phyloP scores from a whole-genome alignment of 495 filamentous ascomycete species.

The Neurospora hispaniola region DNA sequence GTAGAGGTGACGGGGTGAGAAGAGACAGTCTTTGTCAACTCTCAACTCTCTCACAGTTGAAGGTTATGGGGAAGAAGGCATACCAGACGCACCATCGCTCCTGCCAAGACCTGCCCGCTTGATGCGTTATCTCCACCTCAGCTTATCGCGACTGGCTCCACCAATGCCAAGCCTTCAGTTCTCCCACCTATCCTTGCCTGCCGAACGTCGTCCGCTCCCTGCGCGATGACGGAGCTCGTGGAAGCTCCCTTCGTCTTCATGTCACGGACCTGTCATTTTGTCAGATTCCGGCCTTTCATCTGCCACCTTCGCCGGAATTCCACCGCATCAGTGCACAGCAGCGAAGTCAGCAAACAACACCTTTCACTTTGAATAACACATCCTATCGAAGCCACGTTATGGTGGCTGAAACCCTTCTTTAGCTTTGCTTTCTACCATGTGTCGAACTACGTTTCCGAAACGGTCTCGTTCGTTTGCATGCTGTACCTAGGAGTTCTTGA shows the following conservation, averaged over 20 bases:
- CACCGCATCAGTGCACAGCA: not conserved
- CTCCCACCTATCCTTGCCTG: not conserved
- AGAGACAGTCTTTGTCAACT: not conserved
- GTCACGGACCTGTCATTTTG: not conserved
- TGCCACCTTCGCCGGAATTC: not conserved
- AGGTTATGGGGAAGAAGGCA: too few species aligned
- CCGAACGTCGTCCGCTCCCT: not conserved
- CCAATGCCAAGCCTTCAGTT: not conserved
- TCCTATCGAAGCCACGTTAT: not conserved
- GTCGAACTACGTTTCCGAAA: not conserved
- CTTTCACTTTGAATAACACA: not conserved
- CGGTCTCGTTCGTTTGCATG: not conserved
- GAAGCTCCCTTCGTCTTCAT: not conserved
- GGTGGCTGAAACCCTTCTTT: not conserved
- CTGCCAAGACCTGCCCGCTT: not conserved
- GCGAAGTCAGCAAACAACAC: not conserved
- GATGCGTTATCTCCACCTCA: not conserved
- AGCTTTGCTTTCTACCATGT: not conserved
- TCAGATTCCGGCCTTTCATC: not conserved
- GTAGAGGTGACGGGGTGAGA: not conserved
- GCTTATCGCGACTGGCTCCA: not conserved
- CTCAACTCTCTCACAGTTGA: not conserved
- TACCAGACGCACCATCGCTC: too few species aligned
- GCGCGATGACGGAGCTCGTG: not conserved
- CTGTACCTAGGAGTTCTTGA: not conserved